Evolutionary conservation across 225 moss, liverwort and hornwort species (phyloP).

Genomic region (Physcomitrellopsis africana): DNA sequence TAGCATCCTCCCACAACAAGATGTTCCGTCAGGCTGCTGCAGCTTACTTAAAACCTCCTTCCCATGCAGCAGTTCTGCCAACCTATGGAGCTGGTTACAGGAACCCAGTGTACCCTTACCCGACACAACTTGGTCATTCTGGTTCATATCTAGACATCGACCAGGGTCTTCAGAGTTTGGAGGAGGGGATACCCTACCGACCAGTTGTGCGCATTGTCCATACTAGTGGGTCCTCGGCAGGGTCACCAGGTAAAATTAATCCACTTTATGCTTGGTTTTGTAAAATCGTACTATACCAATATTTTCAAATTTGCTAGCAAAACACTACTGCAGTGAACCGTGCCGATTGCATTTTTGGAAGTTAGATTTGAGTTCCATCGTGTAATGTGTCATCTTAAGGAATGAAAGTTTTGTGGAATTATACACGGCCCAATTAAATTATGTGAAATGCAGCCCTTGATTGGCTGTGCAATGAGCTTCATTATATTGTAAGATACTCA

Average conservation of each 20-base stretch:
- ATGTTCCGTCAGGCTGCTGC: constrained; percentile 74
- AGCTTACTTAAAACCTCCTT: constrained; percentile 74
- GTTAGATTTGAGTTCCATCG: too few relatives aligned
- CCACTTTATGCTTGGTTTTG: too few relatives aligned
- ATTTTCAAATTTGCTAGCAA: too few relatives aligned
- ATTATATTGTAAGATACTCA: too few relatives aligned
- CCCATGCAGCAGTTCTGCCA: constrained; percentile 62
- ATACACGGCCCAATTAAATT: too few relatives aligned
- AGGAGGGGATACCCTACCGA: constrained; percentile 59
- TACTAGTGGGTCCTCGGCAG: constrained; percentile 51
- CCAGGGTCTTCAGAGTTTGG: constrained; percentile 50
- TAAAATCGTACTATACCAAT: too few relatives aligned
- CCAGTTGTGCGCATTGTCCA: constrained; percentile 45
- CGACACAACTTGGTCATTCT: constrained; percentile 54
- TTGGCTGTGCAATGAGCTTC: too few relatives aligned
- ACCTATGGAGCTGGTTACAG: constrained; percentile 42
- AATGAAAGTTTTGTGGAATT: too few relatives aligned
- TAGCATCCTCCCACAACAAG: constrained; percentile 69
- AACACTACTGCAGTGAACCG: too few relatives aligned
- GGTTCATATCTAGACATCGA: constrained; percentile 52
- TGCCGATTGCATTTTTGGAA: too few relatives aligned
- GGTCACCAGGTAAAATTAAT: constrained; percentile 30
- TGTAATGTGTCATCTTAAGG: too few relatives aligned
- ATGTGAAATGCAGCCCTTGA: too few relatives aligned
- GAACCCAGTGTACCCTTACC: constrained; percentile 42